Conservation (phyloP, 2,329 filamentous ascomycete species). For the Clarireedia monteithiana region DNA sequence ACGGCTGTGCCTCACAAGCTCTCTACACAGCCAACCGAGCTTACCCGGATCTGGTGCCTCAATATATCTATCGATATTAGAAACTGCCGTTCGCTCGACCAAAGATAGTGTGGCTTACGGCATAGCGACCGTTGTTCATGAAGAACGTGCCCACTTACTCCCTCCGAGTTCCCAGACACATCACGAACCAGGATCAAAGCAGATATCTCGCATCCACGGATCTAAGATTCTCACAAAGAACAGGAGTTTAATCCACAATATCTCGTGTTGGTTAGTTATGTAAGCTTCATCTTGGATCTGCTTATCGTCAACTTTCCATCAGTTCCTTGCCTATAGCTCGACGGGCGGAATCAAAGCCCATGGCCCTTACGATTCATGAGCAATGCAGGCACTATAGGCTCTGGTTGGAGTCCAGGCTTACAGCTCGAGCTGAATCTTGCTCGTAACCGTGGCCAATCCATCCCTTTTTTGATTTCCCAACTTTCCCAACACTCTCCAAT, state of each 20-base stretch:
- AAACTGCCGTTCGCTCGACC: slow-evolving; percentile 3
- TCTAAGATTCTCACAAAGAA: neutral
- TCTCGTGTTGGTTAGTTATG: neutral
- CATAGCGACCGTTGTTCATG: slow-evolving; percentile 3
- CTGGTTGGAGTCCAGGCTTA: neutral
- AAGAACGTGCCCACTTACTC: neutral
- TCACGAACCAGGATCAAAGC: neutral
- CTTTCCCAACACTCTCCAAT: neutral
- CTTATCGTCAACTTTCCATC: neutral
- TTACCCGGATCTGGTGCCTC: neutral
- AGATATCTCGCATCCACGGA: neutral
- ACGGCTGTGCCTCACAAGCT: neutral
- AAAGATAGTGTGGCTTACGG: slow-evolving; percentile 6
- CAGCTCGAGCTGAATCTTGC: neutral
- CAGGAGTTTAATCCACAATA: no score
- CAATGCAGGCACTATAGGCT: neutral
- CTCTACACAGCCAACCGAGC: neutral
- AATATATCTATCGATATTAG: slow-evolving; percentile 8
- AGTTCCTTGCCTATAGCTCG: neutral
- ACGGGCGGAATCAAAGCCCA: neutral
- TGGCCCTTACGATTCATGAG: neutral
- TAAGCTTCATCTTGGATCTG: neutral
- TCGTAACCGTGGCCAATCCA: neutral
- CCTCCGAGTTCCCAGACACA: neutral
- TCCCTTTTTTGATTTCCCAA: neutral